Conservation (phyloP, 164 flowering plant species). For the Piper betle region DNA sequence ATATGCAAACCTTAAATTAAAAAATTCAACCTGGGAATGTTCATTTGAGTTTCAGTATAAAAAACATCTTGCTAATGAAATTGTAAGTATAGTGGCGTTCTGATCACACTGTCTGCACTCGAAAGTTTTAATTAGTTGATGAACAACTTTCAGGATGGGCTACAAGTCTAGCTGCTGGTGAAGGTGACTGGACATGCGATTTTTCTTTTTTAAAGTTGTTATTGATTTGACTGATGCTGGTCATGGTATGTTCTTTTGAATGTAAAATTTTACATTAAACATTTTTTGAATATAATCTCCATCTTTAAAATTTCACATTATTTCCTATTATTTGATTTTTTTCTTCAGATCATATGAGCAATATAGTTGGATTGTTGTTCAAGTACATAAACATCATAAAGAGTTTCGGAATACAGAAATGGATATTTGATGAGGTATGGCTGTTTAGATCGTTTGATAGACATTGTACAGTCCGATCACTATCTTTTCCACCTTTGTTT, state of each 20-base stretch:
- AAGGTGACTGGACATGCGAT: constrained; percentile 54
- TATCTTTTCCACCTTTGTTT: too few species aligned
- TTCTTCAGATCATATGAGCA: constrained; percentile 65
- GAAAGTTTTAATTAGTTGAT: too few species aligned
- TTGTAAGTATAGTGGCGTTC: not conserved
- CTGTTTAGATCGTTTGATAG: not conserved
- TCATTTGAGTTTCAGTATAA: too few species aligned
- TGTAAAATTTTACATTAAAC: not conserved
- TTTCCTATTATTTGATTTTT: not conserved
- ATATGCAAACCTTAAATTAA: too few species aligned
- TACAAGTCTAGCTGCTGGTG: constrained; percentile 76
- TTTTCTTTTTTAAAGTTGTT: constrained; percentile 67
- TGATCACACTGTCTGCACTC: not conserved
- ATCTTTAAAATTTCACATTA: not conserved
- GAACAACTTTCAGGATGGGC: constrained; percentile 71
- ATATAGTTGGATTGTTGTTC: constrained; percentile 68
- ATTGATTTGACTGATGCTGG: constrained; percentile 90
- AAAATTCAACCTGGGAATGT: too few species aligned
- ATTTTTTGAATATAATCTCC: too few species aligned
- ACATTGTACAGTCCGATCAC: too few species aligned
- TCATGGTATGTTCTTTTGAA: constrained; percentile 50
- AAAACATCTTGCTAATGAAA: not conserved
- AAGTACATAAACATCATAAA: constrained; percentile 59
- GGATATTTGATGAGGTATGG: constrained; percentile 97
- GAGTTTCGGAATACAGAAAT: constrained; percentile 61